phyloP scores from a whole-genome alignment of 129 eudicot species.

The Escallonia rubra region DNA sequence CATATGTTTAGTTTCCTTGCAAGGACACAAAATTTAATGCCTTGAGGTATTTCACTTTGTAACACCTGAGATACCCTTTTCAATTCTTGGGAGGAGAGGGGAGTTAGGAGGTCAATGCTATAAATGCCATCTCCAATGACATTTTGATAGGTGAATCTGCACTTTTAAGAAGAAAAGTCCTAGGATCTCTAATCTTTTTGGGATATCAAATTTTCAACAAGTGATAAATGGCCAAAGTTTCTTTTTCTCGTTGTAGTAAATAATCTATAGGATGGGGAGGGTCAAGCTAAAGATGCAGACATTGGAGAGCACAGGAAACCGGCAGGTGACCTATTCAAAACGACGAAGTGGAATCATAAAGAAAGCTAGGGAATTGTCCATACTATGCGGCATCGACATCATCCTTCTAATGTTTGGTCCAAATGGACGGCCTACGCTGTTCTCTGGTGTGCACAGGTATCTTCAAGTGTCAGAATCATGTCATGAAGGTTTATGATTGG shows the following conservation, averaged over 20 bases:
- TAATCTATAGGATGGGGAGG: constrained; percentile 86
- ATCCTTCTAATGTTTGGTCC: constrained; percentile 93
- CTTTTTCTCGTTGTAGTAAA: neutral
- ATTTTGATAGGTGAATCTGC: too few relatives aligned
- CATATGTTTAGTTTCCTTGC: too few relatives aligned
- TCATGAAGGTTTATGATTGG: neutral
- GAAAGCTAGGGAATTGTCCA: constrained; percentile 83
- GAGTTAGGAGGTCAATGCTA: too few relatives aligned
- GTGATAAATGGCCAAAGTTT: neutral
- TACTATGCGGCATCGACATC: constrained; percentile 81
- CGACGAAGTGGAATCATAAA: constrained; percentile 76
- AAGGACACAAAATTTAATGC: too few relatives aligned
- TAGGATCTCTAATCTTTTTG: neutral
- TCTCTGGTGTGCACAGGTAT: constrained; percentile 78
- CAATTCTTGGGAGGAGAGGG: neutral
- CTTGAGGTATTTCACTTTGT: neutral
- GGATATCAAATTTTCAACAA: neutral
- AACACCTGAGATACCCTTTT: neutral
- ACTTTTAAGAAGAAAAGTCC: neutral
- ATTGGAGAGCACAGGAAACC: constrained; percentile 72
- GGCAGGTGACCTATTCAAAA: constrained; percentile 85
- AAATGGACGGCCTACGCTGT: constrained; percentile 75
- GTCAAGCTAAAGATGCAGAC: constrained; percentile 88
- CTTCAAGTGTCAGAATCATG: neutral
- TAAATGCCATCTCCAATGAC: too few relatives aligned